Conservation (phyloP, 1,139 yeast species). For the Geotrichum restrictum region DNA sequence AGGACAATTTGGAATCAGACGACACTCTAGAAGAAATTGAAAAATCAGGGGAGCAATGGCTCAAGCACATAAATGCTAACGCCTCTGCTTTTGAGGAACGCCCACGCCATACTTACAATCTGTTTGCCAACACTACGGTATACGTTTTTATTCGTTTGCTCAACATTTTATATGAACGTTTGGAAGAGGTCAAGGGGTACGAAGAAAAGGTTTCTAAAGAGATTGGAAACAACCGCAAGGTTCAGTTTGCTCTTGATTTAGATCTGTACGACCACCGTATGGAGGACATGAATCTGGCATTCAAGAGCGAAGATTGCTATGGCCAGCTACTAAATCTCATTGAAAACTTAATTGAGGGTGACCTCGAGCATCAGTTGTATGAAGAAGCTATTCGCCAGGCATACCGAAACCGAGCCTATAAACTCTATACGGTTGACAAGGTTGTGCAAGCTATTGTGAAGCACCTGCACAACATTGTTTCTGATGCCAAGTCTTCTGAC, state of each 20-base stretch:
- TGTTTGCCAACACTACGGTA: slow-evolving; percentile 87
- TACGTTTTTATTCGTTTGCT: slow-evolving; percentile 87
- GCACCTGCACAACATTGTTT: slow-evolving; percentile 74
- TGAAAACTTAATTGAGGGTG: slow-evolving; percentile 80
- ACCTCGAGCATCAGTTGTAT: slow-evolving; percentile 89
- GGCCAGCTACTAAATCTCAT: slow-evolving; percentile 68
- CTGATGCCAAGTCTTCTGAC: slow-evolving; percentile 80
- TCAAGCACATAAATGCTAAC: slow-evolving; percentile 34
- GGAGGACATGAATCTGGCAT: slow-evolving; percentile 72
- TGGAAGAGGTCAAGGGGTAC: slow-evolving; percentile 67
- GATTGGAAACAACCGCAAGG: slow-evolving; percentile 53
- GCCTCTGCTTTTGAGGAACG: slow-evolving; percentile 20
- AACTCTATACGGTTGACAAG: slow-evolving; percentile 87
- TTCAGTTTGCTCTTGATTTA: slow-evolving; percentile 84
- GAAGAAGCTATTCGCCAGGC: slow-evolving; percentile 96
- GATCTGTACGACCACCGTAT: slow-evolving; percentile 78
- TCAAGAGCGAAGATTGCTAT: slow-evolving; percentile 70
- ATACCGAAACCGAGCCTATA: slow-evolving; percentile 87
- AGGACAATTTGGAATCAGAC: slow-evolving; percentile 27
- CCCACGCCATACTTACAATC: slow-evolving; percentile 50
- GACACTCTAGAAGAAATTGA: slow-evolving; percentile 42
- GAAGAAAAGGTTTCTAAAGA: slow-evolving; percentile 70
- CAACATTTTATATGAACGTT: slow-evolving; percentile 74
- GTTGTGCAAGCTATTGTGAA: slow-evolving; percentile 86
- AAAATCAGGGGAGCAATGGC: slow-evolving; percentile 66